Evolutionary conservation across 2,329 filamentous ascomycete genomes (phyloP), one percentile per base, ranked within the genome.

Genomic region (Fusarium siculi): DNA sequence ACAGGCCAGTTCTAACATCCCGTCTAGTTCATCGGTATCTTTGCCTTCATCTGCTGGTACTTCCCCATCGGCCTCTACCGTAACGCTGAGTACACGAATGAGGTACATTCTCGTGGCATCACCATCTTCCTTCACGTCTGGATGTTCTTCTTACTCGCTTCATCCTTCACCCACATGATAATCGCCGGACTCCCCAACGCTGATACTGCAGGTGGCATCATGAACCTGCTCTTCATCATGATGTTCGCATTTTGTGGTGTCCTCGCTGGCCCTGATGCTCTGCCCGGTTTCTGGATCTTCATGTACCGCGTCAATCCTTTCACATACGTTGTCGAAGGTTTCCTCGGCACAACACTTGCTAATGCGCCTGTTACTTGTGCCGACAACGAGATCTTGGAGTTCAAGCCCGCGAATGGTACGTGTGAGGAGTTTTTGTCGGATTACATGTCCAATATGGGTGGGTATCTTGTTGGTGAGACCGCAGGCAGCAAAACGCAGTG

Each of bases 261-360:
- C 40, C 84, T 93, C 60, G 90, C 90, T 8, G 82, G 85, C 3
- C 91, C 91, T 0, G 79, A 80, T 2, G 81, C 84, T 2, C 86
- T 94, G 19, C 92, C 93, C 0, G 84, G 88, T 4, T 93, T 94
- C 84, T 95, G 93, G 93, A 89, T 90, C 72, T 93, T 93, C 84
- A 91, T 93, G 88, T 94, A 94, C 79, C 87, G 91, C 42, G 84
- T 93, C 63, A 93, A 90, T 1, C 93, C 93, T 0, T 91, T 95
- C 78, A 93, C 92, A 0, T 96, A 96, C 78, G 83, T 94, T 3
- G 87, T 94, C 39, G 86, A 87, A 42, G 91, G 89, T 3, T 87
- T 95, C 80, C 81, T 93, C 2, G 86, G 89, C 0, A 87, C 88
- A 2, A 89, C 88, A 1, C 81, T 96, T 12, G 90, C 90, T 5